Conservation (phyloP, 148 eudicot species). For the Vaccinium corymbosum region DNA sequence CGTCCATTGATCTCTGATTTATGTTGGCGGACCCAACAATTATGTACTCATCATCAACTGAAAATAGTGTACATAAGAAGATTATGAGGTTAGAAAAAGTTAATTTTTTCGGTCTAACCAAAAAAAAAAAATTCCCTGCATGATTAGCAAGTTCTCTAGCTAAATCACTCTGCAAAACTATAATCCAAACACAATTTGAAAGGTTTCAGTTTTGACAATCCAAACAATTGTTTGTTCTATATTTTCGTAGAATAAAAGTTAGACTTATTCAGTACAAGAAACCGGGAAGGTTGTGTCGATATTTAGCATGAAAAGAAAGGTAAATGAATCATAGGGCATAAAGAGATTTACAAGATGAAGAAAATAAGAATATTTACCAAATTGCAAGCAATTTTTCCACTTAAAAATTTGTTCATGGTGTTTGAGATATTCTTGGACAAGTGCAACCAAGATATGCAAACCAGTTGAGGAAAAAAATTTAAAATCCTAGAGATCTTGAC, state of each 20-base stretch:
- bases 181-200: neutral
- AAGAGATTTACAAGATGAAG: neutral
- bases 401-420: too few species aligned
- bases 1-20: slow-evolving; percentile 40
- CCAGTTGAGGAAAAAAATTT: neutral
- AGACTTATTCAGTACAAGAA: neutral
- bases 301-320: neutral
- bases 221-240: neutral
- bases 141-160: neutral
- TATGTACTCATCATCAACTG: slow-evolving; percentile 44
- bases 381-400: too few species aligned
- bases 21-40: slow-evolving; percentile 41
- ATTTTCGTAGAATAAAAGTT: neutral
- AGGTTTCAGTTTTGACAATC: neutral
- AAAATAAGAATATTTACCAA: neutral
- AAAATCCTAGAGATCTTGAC: neutral
- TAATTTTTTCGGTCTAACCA: neutral
- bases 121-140: neutral
- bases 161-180: neutral
- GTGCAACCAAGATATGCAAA: neutral
- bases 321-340: neutral
- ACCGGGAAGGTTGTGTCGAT: neutral
- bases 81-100: neutral
- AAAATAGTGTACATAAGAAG: neutral
- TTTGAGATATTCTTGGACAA: too few species aligned